Base-by-base conservation (phyloP, 2,329 filamentous ascomycete species). In the Nemania bipapillata region DNA sequence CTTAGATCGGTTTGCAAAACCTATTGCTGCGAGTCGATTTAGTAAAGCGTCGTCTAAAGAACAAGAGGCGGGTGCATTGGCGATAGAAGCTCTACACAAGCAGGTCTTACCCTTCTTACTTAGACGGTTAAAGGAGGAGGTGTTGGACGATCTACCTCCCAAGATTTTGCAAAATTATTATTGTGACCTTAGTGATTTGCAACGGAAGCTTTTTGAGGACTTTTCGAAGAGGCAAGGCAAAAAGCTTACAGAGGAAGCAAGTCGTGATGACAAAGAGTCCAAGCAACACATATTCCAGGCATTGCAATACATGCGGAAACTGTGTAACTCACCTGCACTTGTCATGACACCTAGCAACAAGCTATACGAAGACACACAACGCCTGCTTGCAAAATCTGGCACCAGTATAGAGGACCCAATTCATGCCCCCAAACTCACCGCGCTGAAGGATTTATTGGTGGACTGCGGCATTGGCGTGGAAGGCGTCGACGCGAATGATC, bases 111-210 rank as follows among this genome's bases (percentile, higher is more conserved):
- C 96, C 1, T 99, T 99, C 90, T 85, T 99, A 70, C 88, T 99
- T 45, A 93, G 96, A 69, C 94, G 96, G 75, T 87, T 99, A 74
- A 99, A 99, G 82, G 96, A 99, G 81, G 96, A 99, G 80, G 96
- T 99, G 20, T 85, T 99, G 68, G 92, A 99, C 74, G 96, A 99
- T 76, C 85, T 99, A 8, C 96, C 96, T 1, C 96, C 96, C 7
- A 99, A 99, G 89, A 99, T 99, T 76, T 84, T 99, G 59, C 96
- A 99, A 79, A 99, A 99, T 80, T 99, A 99, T 83, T 99, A 99
- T 82, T 99, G 96, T 80, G 96, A 99, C 77, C 90, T 97, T 20
- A 97, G 93, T 76, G 96, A 99, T 65, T 84, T 99, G 59, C 96
- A 99, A 80, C 92, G 91, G 83, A 96, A 93, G 79, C 87, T 99